These are phyloP conservation scores for Chimonanthus praecox DNA, from an alignment of 164 flowering plant genomes.

Conservation along the genomic window DNA sequence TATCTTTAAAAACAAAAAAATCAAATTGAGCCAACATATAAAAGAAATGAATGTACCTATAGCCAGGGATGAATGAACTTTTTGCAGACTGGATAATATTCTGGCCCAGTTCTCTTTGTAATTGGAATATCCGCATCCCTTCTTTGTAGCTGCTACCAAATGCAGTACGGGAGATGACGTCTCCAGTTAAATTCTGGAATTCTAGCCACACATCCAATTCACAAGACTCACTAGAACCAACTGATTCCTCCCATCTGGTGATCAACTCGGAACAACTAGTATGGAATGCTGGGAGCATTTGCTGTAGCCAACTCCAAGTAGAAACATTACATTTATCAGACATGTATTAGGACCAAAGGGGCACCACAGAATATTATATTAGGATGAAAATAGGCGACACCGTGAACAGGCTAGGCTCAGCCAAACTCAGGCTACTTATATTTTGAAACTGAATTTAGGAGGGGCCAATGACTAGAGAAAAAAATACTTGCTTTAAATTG, in stretches of 20 bases:
- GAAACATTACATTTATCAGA: not conserved
- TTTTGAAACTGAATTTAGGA: too few relatives aligned
- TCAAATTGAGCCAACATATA: too few relatives aligned
- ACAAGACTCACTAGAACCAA: not conserved
- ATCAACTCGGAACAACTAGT: constrained; percentile 13
- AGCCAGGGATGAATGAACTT: constrained; percentile 9
- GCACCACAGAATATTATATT: too few relatives aligned
- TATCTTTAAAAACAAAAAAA: too few relatives aligned
- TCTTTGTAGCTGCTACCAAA: constrained; percentile 21
- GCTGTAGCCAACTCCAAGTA: not conserved
- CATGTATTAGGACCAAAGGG: too few relatives aligned
- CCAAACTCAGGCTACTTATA: too few relatives aligned
- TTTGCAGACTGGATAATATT: not conserved
- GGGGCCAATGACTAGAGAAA: too few relatives aligned
- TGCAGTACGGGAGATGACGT: constrained; percentile 17
- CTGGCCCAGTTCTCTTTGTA: constrained; percentile 15
- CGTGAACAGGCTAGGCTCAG: too few relatives aligned
- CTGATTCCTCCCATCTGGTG: constrained; percentile 15
- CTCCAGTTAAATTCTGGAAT: constrained; percentile 15
- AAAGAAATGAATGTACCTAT: constrained; percentile 6
- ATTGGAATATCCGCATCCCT: constrained; percentile 18
- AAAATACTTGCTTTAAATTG: too few relatives aligned
- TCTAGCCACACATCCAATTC: constrained; percentile 20
- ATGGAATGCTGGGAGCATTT: constrained; percentile 17
- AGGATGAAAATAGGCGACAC: too few relatives aligned